A percentile compares a stretch with the other conserved stretches of the same genome.
Conservation (phyloP, 805 yeast genomes). For the Starmerella scarabaei region DNA sequence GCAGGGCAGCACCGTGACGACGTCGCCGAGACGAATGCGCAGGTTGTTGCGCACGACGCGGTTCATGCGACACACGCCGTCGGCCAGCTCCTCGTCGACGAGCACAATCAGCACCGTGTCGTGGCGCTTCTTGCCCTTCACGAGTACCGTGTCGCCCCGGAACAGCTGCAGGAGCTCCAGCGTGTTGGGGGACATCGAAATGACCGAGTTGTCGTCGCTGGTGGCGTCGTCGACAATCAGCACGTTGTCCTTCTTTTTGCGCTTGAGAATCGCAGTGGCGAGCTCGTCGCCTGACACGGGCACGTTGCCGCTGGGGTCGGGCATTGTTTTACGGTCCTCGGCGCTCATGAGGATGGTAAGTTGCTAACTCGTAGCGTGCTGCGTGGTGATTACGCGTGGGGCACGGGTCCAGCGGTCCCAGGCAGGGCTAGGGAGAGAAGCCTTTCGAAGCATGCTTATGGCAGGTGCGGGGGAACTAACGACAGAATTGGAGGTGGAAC, state of each 20-base stretch:
- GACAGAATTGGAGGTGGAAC: too few species aligned
- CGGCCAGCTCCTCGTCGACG: constrained; percentile 93
- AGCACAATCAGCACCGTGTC: constrained; percentile 93
- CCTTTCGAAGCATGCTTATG: too few species aligned
- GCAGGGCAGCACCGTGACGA: constrained; percentile 83
- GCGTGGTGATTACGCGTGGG: too few species aligned
- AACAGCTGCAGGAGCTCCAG: constrained; percentile 90
- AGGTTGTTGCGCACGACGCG: constrained; percentile 93
- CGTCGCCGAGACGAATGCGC: constrained; percentile 86
- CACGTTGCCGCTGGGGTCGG: constrained; percentile 22
- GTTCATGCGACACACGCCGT: constrained; percentile 86
- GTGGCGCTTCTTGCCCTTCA: constrained; percentile 95
- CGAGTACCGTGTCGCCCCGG: constrained; percentile 95
- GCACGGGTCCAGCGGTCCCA: too few species aligned
- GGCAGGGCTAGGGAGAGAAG: too few species aligned
- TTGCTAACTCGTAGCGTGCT: too few species aligned
- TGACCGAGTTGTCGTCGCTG: constrained; percentile 89
- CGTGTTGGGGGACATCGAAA: constrained; percentile 86
- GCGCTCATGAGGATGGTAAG: constrained; percentile 9
- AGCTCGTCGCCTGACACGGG: constrained; percentile 42
- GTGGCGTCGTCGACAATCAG: constrained; percentile 92
- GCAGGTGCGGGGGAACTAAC: too few species aligned
- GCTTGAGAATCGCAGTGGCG: constrained; percentile 93
- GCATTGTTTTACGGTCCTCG: constrained; percentile 33
- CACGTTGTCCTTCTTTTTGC: constrained; percentile 96